Evolutionary conservation across 1,284 basidiomycete species (phyloP).

Genomic region (Ceratobasidium sp.): DNA sequence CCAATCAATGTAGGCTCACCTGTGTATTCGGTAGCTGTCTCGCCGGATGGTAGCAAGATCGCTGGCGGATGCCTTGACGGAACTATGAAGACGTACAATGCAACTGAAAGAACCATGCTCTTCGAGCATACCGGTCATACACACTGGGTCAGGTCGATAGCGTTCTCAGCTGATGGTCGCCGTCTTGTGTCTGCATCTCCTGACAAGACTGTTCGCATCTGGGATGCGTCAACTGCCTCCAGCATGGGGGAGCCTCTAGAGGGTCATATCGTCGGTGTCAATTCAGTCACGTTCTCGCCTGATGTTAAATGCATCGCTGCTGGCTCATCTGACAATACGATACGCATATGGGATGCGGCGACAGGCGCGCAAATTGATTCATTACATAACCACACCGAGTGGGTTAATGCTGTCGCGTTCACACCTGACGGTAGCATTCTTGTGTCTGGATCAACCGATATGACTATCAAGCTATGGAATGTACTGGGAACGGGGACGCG

Average conservation of each 20-base stretch:
- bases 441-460: not conserved
- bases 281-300: conserved; percentile 6
- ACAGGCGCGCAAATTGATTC: not conserved
- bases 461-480: not conserved
- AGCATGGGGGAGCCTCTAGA: not conserved
- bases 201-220: not conserved
- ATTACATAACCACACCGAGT: not conserved
- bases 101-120: not conserved
- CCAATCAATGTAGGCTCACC: not conserved
- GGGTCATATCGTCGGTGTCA: not conserved
- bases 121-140: not conserved
- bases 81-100: conserved; percentile 16
- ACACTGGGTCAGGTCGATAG: conserved; percentile 77
- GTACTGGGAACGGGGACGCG: too few species aligned
- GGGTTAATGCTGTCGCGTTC: not conserved
- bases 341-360: conserved; percentile 28
- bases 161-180: conserved; percentile 83
- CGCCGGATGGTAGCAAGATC: conserved; percentile 32
- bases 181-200: conserved; percentile 49
- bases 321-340: not conserved
- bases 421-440: not conserved
- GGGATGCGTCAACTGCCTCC: not conserved
- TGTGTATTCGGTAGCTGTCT: not conserved
- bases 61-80: not conserved
- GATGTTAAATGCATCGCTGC: conserved; percentile 16